Base-by-base conservation (phyloP, 2,329 filamentous ascomycete species). In the Calonectria multiphialidica region DNA sequence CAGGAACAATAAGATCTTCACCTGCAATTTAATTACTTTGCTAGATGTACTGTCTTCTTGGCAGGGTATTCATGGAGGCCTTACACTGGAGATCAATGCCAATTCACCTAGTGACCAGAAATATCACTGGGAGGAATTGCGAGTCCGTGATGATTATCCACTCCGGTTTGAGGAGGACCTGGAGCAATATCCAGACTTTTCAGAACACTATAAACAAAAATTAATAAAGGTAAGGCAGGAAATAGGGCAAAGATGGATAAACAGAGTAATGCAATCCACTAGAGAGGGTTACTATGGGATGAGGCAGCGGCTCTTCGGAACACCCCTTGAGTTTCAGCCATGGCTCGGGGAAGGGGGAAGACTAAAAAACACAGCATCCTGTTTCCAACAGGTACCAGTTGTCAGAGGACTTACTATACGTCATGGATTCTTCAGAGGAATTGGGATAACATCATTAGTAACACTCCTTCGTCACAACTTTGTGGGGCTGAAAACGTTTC, bases 1-100 rank as follows among this genome's bases (percentile, higher is more conserved):
- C 15, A 74, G 74, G 18, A 76, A 76, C 25, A 71, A 72, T 37
- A 44, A 49, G n/a, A 50, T 33, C 21, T 76, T 76, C 35, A 75
- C 73, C 6, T 50, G 28, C 3, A 45, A 30, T 16, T 68, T 75
- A 10, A 30, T 30, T 66, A 30, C 21, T 23, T 42, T 76, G 0
- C 66, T 74, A n/a, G 49, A 71, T 9, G 35, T 40, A 7, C 33
- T 76, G 9, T 74, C 74, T 0, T 23, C 55, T 15, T 76, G 74
- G 74, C n/a, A 59, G 47, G 72, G 66, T 23, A 42, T 23, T 13
- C 18, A 37, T 13, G 74, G 72, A 49, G 74, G 74, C 5, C 69
- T 76, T 1, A 59, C 50, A 4, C 67, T 76, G 6, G 71, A 76
- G 30, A 68, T 76, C 28, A 35, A 65, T 6, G 69, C 73, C 23